phyloP scores from a whole-genome alignment of 495 filamentous ascomycete species.

The Achaetomiella virescens region DNA sequence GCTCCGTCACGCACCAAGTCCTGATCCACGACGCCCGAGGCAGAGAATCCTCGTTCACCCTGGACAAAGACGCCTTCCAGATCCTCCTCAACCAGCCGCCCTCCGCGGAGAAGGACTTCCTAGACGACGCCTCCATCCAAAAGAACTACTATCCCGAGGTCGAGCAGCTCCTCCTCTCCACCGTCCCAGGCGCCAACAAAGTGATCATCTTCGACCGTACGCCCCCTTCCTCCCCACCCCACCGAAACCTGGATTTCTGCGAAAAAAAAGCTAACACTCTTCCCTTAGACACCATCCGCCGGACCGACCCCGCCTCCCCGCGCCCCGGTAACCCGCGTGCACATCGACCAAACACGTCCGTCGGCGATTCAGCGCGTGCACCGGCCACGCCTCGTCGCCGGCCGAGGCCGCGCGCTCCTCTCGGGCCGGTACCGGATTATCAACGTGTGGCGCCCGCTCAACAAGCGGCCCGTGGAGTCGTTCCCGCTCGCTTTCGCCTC shows the following conservation, averaged over 20 bases:
- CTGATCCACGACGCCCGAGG: slow-evolving; percentile 45
- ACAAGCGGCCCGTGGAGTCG: slow-evolving; percentile 58
- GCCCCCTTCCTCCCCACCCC: neutral
- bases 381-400: slow-evolving; percentile 47
- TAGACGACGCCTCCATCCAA: slow-evolving; percentile 56
- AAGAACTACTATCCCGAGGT: slow-evolving; percentile 79
- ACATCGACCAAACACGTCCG: slow-evolving; percentile 76
- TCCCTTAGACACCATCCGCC: slow-evolving; percentile 66
- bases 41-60: slow-evolving; percentile 56
- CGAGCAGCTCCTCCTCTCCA: slow-evolving; percentile 53
- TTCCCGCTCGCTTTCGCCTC: slow-evolving; percentile 68
- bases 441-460: slow-evolving; percentile 82
- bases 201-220: slow-evolving; percentile 69
- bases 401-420: slow-evolving; percentile 51
- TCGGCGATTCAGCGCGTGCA: slow-evolving; percentile 59
- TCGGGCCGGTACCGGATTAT: slow-evolving; percentile 67
- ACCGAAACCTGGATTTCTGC: neutral
- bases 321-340: slow-evolving; percentile 66
- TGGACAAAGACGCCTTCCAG: slow-evolving; percentile 71
- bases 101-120: slow-evolving; percentile 53
- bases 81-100: slow-evolving; percentile 48
- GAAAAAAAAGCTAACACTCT: neutral
- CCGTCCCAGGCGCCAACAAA: slow-evolving; percentile 54
- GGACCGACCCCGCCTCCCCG: slow-evolving; percentile 42
- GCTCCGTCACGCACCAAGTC: slow-evolving; percentile 37